Evolutionary conservation across 2,329 filamentous ascomycete genomes (phyloP).

Genomic region (Dactylellina sp.): DNA sequence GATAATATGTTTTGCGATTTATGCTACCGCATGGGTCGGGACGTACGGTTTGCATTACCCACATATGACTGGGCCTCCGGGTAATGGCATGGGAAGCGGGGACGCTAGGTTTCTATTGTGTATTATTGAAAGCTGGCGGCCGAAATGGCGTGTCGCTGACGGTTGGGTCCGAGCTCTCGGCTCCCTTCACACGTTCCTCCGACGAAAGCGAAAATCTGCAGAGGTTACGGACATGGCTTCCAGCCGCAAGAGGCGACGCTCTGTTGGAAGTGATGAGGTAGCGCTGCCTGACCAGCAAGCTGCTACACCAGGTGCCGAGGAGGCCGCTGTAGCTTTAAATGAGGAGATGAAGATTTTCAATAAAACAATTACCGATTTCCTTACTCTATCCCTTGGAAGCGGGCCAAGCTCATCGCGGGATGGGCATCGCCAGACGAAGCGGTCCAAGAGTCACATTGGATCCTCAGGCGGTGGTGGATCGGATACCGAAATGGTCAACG

Average conservation of each 20-base stretch:
- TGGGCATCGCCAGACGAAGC: constrained; percentile 49
- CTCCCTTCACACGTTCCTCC: constrained; percentile 54
- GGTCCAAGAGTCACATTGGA: constrained; percentile 50
- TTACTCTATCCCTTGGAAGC: constrained; percentile 41
- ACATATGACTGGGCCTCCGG: constrained; percentile 69
- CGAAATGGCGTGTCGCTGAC: constrained; percentile 59
- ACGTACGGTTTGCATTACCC: constrained; percentile 76
- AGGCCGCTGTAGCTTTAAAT: constrained; percentile 24
- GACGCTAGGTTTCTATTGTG: constrained; percentile 57
- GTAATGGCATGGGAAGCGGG: constrained; percentile 58
- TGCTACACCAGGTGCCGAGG: constrained; percentile 37
- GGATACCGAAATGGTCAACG: constrained; percentile 52
- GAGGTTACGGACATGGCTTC: constrained; percentile 50
- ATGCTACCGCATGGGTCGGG: constrained; percentile 74
- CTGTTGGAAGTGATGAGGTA: constrained; percentile 46
- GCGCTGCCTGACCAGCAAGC: constrained; percentile 22
- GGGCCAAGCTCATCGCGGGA: constrained; percentile 34
- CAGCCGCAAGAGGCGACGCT: constrained; percentile 48
- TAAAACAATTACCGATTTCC: constrained; percentile 53
- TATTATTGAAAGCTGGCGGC: constrained; percentile 58
- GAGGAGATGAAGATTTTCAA: constrained; percentile 57
- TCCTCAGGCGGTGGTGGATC: constrained; percentile 42
- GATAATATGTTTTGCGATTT: constrained; percentile 75
- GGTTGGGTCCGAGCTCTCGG: constrained; percentile 58
- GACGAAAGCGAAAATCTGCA: constrained; percentile 49